Conservation (phyloP, 495 filamentous ascomycete species). For the Penicillium ucsense region DNA sequence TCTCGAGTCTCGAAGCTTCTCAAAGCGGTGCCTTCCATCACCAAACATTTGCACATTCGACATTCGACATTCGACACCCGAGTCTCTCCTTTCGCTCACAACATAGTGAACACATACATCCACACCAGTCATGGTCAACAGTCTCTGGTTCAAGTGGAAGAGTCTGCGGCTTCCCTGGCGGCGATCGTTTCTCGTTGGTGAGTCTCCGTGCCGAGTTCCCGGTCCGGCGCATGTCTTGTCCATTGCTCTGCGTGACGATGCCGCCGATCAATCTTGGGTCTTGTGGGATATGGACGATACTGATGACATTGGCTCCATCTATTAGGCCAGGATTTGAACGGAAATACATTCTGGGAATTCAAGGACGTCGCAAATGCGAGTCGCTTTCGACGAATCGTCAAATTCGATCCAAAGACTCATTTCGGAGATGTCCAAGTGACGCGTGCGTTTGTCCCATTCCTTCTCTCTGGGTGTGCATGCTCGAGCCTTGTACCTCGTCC, state of each 20-base stretch:
- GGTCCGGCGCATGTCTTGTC: background rate
- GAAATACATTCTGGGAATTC: constrained; percentile 96
- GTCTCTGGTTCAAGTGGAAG: constrained; percentile 80
- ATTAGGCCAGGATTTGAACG: constrained; percentile 70
- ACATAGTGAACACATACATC: background rate
- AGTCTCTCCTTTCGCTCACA: no score
- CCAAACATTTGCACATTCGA: no score
- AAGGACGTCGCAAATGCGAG: constrained; percentile 51
- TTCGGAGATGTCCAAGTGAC: constrained; percentile 56
- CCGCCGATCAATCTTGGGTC: no score
- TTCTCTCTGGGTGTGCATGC: no score
- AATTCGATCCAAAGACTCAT: constrained; percentile 49
- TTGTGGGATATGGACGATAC: background rate
- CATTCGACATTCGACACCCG: no score
- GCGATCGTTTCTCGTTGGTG: constrained; percentile 69
- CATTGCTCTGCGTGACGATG: background rate
- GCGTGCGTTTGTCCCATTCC: constrained; percentile 26
- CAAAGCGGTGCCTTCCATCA: no score
- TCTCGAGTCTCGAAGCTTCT: no score
- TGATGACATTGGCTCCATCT: constrained; percentile 12
- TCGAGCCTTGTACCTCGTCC: no score
- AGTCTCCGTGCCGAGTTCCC: constrained; percentile 14
- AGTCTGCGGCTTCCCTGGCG: constrained; percentile 78
- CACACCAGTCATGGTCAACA: constrained; percentile 26
- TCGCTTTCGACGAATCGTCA: constrained; percentile 56